Evolutionary conservation across 306 rosid genomes (phyloP), one percentile per base, ranked within the genome.

Genomic region (Pterocarpus santalinus): DNA sequence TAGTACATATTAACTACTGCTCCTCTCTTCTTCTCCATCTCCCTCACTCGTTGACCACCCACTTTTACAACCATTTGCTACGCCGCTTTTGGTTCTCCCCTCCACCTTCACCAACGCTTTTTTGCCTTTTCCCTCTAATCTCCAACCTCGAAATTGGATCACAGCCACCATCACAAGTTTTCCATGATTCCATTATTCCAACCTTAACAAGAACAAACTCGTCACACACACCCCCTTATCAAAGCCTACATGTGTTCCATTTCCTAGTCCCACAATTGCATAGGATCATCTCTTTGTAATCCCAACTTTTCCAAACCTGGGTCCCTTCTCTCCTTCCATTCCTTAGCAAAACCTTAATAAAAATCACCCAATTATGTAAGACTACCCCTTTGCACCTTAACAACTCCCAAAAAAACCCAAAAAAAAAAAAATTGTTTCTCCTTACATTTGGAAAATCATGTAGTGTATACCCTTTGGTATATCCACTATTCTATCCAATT

Each of bases 331-430:
- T 58, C 33, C 69, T 13, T 34, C 70, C 55, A 73, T 75, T 82
- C 95, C 96, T 86, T 95, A 90, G 80, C 66, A 73, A 63, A 52
- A 81, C 84, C 17, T 86, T 89, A 86, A 91, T 83, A 91, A 93
- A 83, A 91, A 71, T 87, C 81, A 35, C 1, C 86, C 64, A 77
- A 93, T 57, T 79, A 95, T 93, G 99, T 95, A 95, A 95, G 16
- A 70, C 17, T 53, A 33, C 46, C 46, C 73, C 73, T 73, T 78
- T 57, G 2, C 12, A 10, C 66, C 56, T 77, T 57, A 39, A 67
- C 43, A 11, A 2, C 75, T 47, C 66, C 72, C 39, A 58, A 78
- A 76, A 38, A 66, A 66, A 47, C 36, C 15, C 2, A 74, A 39
- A 85, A 78, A 75, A 81, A 79, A 47, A 65, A 1, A 30, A 5